A percentile compares a stretch with the other conserved stretches of the same genome.
Evolutionary conservation across 768 basidiomycete species (phyloP).

Genomic region (Kwoniella sp.): DNA sequence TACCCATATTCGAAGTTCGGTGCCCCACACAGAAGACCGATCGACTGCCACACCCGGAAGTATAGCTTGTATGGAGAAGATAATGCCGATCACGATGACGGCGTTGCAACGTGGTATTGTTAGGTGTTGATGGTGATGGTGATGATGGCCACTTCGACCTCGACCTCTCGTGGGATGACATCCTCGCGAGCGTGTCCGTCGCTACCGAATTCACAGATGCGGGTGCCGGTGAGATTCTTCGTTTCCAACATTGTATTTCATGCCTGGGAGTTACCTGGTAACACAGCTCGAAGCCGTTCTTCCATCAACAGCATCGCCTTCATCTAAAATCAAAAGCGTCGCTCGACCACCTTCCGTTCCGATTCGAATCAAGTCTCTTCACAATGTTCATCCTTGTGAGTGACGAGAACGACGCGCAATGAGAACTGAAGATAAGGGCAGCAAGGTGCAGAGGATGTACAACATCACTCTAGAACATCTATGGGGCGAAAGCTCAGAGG

Average conservation of each 20-base stretch:
- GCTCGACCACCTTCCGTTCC: background rate
- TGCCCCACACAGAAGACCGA: background rate
- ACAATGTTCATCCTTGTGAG: conserved; percentile 46
- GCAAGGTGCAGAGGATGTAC: no score
- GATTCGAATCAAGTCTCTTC: background rate
- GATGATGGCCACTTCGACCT: background rate
- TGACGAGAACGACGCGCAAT: background rate
- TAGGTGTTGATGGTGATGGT: background rate
- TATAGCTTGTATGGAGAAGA: background rate
- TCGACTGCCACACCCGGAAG: background rate
- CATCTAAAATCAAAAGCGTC: background rate
- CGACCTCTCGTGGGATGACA: background rate
- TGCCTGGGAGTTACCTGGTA: background rate
- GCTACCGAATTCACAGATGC: background rate
- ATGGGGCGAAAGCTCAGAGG: no score
- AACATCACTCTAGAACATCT: no score
- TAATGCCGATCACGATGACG: background rate
- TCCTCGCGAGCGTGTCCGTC: background rate
- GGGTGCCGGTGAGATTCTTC: background rate
- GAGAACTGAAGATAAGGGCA: background rate
- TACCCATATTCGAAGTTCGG: background rate
- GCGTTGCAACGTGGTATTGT: background rate
- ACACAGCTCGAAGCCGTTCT: background rate
- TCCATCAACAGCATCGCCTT: background rate
- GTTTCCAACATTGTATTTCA: no score